Evolutionary conservation across 176 grass and related monocot genomes (phyloP).

Genomic region (Ensete ventricosum): DNA sequence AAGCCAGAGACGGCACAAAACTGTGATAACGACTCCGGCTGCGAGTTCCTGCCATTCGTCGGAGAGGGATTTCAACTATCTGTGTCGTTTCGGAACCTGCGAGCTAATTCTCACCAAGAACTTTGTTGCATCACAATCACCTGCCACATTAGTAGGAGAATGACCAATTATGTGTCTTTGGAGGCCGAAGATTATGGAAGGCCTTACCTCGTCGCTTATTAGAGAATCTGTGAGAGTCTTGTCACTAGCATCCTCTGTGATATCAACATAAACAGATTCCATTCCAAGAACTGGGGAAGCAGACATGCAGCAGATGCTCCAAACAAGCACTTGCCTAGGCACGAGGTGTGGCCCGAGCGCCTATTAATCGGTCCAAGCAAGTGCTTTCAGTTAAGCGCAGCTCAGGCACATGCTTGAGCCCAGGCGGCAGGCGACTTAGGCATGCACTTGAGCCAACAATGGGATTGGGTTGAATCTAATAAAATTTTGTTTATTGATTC

Average conservation of each 20-base stretch:
- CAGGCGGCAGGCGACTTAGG: too few species aligned
- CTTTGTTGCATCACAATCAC: conserved; percentile 63
- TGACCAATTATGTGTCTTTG: background rate
- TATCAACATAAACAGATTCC: conserved; percentile 22
- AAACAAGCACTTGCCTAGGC: conserved; percentile 28
- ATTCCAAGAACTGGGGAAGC: conserved; percentile 26
- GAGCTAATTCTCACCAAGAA: conserved; percentile 75
- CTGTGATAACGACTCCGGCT: background rate
- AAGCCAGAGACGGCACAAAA: background rate
- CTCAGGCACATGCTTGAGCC: too few species aligned
- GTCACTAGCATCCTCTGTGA: conserved; percentile 21
- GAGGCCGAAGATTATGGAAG: background rate
- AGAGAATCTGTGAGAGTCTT: conserved; percentile 27
- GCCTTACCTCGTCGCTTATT: conserved; percentile 51
- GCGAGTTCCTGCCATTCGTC: background rate
- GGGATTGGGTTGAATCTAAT: too few species aligned
- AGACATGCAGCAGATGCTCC: conserved; percentile 33
- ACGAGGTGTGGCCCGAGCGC: too few species aligned
- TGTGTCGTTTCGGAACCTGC: conserved; percentile 39
- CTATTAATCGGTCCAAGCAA: too few species aligned
- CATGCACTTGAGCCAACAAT: too few species aligned
- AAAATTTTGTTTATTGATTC: too few species aligned
- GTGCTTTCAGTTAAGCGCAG: too few species aligned
- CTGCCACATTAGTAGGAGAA: conserved; percentile 22
- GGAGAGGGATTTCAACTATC: conserved; percentile 25